A percentile compares a stretch with the other conserved stretches of the same genome.
phyloP scores from a whole-genome alignment of 2,329 filamentous ascomycete species.

The Passalora sequoiae region DNA sequence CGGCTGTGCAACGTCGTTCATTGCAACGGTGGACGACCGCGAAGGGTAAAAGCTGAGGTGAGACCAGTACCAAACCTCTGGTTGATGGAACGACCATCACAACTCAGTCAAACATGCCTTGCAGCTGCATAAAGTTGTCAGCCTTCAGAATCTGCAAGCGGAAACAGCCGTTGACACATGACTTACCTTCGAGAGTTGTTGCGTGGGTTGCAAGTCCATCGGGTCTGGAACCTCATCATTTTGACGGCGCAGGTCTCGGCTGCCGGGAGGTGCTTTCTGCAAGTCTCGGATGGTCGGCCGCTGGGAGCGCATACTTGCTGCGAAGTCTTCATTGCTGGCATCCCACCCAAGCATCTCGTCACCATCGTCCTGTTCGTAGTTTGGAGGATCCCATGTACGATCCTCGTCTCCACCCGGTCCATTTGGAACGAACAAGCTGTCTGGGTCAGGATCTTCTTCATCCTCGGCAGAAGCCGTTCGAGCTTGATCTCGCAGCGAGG shows the following conservation, averaged over 20 bases:
- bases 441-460: slow-evolving; percentile 55
- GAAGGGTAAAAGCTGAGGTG: neutral
- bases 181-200: slow-evolving; percentile 64
- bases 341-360: slow-evolving; percentile 70
- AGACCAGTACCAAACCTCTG: neutral
- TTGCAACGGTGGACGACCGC: slow-evolving; percentile 44
- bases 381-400: slow-evolving; percentile 65
- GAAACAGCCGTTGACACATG: slow-evolving; percentile 1
- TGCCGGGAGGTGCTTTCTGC: slow-evolving; percentile 20
- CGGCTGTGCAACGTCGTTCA: slow-evolving; percentile 88
- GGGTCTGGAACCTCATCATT: neutral
- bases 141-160: neutral
- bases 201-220: slow-evolving; percentile 61
- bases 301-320: slow-evolving; percentile 33
- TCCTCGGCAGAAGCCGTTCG: slow-evolving; percentile 37
- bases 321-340: slow-evolving; percentile 59
- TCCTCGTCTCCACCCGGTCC: slow-evolving; percentile 56
- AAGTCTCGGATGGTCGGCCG: slow-evolving; percentile 42
- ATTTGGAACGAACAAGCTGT: slow-evolving; percentile 63
- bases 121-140: slow-evolving; percentile 30
- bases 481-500: slow-evolving; percentile 13
- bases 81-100: neutral
- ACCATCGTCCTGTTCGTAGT: slow-evolving; percentile 59
- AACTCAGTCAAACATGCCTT: slow-evolving; percentile 37
- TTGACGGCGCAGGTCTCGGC: slow-evolving; percentile 9